Evolutionary conservation across 2,329 filamentous ascomycete genomes (phyloP).

Genomic region (Amesomyces nigricolor): DNA sequence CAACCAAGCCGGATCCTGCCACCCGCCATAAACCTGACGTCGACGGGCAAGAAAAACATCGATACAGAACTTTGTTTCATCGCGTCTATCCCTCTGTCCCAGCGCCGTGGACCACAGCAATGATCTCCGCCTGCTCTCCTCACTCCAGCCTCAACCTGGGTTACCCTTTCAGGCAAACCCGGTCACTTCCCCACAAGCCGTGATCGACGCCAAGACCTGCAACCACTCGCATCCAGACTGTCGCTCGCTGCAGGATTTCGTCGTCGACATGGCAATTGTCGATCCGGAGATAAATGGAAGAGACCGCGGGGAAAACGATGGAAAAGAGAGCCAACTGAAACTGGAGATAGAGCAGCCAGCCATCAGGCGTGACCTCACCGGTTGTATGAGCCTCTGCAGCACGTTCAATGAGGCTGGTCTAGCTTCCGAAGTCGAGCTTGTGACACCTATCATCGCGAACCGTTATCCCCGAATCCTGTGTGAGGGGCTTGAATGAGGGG

Average conservation of each 20-base stretch:
- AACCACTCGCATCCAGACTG: not conserved
- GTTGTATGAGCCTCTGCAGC: slow-evolving; percentile 10
- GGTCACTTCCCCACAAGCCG: slow-evolving; percentile 9
- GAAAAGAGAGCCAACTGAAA: slow-evolving; percentile 13
- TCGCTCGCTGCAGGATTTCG: slow-evolving; percentile 3
- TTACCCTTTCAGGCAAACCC: slow-evolving; percentile 16
- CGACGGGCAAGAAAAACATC: too few species aligned
- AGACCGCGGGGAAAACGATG: not conserved
- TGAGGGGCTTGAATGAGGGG: slow-evolving; percentile 6
- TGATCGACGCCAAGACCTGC: slow-evolving; percentile 7
- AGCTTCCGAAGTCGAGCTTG: not conserved
- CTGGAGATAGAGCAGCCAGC: not conserved
- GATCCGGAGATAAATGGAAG: not conserved
- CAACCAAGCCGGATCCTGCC: too few species aligned
- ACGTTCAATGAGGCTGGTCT: not conserved
- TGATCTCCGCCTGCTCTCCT: slow-evolving; percentile 3
- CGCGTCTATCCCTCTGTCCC: not conserved
- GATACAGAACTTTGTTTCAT: not conserved
- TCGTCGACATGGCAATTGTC: not conserved
- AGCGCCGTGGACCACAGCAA: slow-evolving; percentile 2
- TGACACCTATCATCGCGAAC: not conserved
- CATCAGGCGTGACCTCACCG: slow-evolving; percentile 12
- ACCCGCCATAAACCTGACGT: too few species aligned
- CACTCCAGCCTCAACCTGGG: not conserved
- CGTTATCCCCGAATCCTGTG: not conserved